These are phyloP conservation scores for Ziziphus jujuba DNA, from an alignment of 306 rosid genomes.

Conservation along the genomic window DNA sequence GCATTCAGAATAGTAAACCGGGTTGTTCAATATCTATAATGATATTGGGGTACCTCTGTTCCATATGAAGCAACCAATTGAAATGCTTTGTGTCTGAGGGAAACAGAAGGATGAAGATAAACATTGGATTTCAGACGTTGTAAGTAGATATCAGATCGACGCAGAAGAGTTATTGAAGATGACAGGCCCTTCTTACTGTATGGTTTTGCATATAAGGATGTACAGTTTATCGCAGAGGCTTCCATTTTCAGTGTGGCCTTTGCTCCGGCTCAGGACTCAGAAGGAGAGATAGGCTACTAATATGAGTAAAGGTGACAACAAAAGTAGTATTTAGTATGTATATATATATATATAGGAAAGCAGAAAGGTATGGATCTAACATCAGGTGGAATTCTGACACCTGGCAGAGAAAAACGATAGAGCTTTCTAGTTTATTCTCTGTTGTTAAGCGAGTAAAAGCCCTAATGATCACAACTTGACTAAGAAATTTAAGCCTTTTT, in stretches of 20 bases:
- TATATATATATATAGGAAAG: not conserved
- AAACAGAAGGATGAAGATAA: not conserved
- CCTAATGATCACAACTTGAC: conserved; percentile 1
- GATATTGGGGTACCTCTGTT: not conserved
- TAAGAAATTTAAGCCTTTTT: not conserved
- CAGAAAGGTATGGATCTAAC: conserved; percentile 22
- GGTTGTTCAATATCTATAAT: no score
- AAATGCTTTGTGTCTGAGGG: conserved; percentile 7
- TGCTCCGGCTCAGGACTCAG: not conserved
- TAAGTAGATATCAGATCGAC: not conserved
- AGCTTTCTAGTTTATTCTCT: no score
- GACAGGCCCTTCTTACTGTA: not conserved
- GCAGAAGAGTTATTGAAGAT: conserved; percentile 2
- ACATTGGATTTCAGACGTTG: not conserved
- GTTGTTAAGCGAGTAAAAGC: not conserved
- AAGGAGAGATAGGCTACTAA: not conserved
- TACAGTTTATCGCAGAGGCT: conserved; percentile 10
- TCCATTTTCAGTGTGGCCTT: conserved; percentile 11
- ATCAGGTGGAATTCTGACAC: conserved; percentile 2
- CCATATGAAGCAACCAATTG: not conserved
- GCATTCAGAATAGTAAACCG: not conserved
- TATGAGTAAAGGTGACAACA: not conserved
- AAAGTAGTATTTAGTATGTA: not conserved
- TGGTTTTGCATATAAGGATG: conserved; percentile 2
- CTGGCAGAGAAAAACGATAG: not conserved